Evolutionary conservation across 2,329 filamentous ascomycete genomes (phyloP), one percentile per base, ranked within the genome.

Genomic region (Aspergillus awamori): DNA sequence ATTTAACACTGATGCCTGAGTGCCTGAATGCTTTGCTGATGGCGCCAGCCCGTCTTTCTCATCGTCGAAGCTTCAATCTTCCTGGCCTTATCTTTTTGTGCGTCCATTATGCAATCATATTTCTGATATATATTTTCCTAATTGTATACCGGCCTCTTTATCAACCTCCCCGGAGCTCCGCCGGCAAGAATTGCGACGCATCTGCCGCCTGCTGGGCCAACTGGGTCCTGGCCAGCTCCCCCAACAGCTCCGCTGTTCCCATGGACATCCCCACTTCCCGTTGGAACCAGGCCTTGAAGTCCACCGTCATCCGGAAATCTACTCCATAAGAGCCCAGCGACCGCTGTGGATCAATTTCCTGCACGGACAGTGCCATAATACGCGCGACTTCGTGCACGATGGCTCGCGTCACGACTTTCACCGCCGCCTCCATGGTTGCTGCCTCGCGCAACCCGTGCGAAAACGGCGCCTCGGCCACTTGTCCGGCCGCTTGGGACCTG

Each of bases 261-360:
- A 48, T 22, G 8, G 22, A 15, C 10, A n/a, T 6, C 11, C 45
- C 58, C 38, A 69, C 41, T 55, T 72, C 65, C 8, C 66, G 61
- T 1, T 63, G 58, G 17, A 74, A 67, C 71, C 70, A 75, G 20
- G 69, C 70, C 48, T 70, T 53, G n/a, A 75, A 63, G 53, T 75
- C 72, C 55, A 75, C 68, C 0, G 71, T 72, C 20, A 70, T 64
- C 10, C 74, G 59, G 15, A 71, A 74, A 36, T 75, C 72, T 33
- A 72, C 39, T 2, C 72, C 72, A 53, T 69, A 72, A 6, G 8
- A 39, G 8, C n/a, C 17, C 24, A 54, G 52, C 17, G 33, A 26
- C 30, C 30, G 5, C 5, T 26, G 17, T 2, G 52, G 3, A 49
- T 53, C 30, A 7, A 59, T 43, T 4, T 57, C 41, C 33, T 38